Conservation (phyloP, 129 eudicot genomes). For the Helianthus tuberosus region DNA sequence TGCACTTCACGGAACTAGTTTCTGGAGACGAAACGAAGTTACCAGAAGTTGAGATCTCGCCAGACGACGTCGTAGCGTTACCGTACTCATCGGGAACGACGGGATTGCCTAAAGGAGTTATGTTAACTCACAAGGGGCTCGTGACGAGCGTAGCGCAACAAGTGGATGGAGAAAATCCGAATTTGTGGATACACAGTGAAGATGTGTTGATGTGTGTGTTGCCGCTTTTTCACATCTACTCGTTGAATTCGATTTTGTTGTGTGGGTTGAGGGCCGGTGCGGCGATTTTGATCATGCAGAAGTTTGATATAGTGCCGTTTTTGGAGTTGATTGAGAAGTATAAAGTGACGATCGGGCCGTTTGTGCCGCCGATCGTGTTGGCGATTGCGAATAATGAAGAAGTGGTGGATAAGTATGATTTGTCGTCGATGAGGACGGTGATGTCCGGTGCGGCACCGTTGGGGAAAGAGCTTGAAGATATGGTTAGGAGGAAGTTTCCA, state of each 20-base stretch:
- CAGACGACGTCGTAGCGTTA: conserved; percentile 86
- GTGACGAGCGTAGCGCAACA: conserved; percentile 97
- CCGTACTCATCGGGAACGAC: conserved; percentile 97
- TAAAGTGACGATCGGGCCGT: conserved; percentile 82
- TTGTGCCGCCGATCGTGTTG: conserved; percentile 94
- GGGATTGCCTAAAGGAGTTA: conserved; percentile 93
- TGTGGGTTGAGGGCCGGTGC: conserved; percentile 90
- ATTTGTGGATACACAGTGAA: conserved; percentile 69
- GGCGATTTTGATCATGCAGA: conserved; percentile 83
- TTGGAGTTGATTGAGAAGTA: conserved; percentile 67
- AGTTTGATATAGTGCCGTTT: conserved; percentile 72
- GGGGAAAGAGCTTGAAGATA: conserved; percentile 91
- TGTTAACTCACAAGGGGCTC: conserved; percentile 89
- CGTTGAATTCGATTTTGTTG: conserved; percentile 70
- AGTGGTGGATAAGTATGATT: conserved; percentile 61
- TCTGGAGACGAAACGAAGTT: conserved; percentile 51
- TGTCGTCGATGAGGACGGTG: conserved; percentile 69
- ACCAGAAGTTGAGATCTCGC: conserved; percentile 58
- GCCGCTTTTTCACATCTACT: conserved; percentile 84
- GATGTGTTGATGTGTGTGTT: conserved; percentile 79
- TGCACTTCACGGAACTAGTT: conserved; percentile 51
- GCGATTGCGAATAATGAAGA: conserved; percentile 71
- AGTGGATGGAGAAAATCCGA: conserved; percentile 94
- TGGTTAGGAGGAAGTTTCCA: conserved; percentile 75
- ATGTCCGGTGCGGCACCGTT: conserved; percentile 98